Percentiles rank a stretch among this genome's conserved stretches.
phyloP scores from a whole-genome alignment of 2,329 filamentous ascomycete species.

The Mollisia scopiformis region DNA sequence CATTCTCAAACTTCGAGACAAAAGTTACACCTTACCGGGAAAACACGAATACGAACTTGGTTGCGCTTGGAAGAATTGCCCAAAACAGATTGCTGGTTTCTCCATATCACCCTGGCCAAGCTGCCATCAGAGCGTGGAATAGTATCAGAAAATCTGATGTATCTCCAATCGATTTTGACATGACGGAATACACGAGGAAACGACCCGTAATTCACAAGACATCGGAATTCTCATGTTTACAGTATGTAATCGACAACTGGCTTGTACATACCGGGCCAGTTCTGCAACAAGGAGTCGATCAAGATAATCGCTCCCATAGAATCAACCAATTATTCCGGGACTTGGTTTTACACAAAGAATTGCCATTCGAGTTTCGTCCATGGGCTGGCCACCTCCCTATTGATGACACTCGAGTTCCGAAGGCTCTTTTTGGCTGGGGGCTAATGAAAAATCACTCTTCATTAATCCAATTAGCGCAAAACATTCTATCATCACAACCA shows the following conservation, averaged over 20 bases:
- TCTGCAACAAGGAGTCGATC: background rate
- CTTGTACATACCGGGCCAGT: slow-evolving; percentile 7
- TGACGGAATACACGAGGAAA: background rate
- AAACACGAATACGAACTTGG: slow-evolving; percentile 9
- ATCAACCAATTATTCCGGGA: background rate
- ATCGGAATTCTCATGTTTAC: background rate
- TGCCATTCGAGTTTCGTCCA: slow-evolving; percentile 11
- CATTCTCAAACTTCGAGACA: slow-evolving; percentile 21
- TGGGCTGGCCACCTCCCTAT: slow-evolving; percentile 3
- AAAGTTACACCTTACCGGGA: slow-evolving; percentile 11
- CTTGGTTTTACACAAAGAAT: slow-evolving; percentile 4
- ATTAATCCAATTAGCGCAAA: background rate
- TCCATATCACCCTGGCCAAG: background rate
- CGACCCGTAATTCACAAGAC: background rate
- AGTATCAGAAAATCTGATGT: background rate
- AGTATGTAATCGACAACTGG: slow-evolving; percentile 13
- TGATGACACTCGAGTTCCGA: background rate
- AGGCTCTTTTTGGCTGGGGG: slow-evolving; percentile 13
- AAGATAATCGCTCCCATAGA: background rate
- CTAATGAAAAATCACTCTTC: slow-evolving; percentile 12
- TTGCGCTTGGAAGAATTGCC: slow-evolving; percentile 9
- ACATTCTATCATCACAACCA: background rate
- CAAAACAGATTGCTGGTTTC: background rate
- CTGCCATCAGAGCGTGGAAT: slow-evolving; percentile 6
- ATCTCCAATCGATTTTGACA: background rate